These are phyloP conservation scores for Eucalyptus sideroxylon DNA, from an alignment of 345 rosid species.

Conservation along the genomic window DNA sequence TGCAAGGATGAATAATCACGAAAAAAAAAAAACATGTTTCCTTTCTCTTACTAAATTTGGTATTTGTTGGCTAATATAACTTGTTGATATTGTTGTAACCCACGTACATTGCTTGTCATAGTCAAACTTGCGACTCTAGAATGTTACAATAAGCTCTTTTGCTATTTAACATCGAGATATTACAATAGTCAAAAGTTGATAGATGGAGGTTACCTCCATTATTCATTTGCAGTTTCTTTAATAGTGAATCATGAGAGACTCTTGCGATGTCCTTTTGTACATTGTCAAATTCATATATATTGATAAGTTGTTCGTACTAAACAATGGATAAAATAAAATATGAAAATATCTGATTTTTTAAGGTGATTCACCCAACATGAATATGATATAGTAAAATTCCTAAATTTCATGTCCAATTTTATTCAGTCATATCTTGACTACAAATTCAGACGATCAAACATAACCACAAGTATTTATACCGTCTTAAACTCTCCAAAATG, in stretches of 20 bases:
- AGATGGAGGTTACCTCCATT: not conserved
- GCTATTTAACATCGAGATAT: not conserved
- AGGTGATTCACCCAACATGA: not conserved
- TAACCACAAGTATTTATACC: not conserved
- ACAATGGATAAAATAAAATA: not conserved
- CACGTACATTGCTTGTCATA: not conserved
- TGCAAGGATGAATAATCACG: not conserved
- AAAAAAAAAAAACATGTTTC: not conserved
- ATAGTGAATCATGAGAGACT: not conserved
- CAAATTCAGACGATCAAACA: not conserved
- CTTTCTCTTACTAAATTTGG: not conserved
- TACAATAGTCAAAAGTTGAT: not conserved
- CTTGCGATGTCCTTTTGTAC: not conserved
- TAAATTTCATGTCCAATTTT: not conserved
- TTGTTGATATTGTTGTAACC: not conserved
- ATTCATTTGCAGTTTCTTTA: not conserved
- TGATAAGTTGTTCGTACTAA: not conserved
- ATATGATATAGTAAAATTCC: not conserved
- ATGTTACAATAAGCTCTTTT: not conserved
- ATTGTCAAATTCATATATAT: not conserved
- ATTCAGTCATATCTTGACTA: rapidly evolving
- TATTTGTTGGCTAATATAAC: not conserved
- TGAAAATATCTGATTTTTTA: not conserved
- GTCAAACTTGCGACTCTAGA: not conserved
- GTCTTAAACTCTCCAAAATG: not conserved